Base-by-base conservation (phyloP, 2,329 filamentous ascomycete species). In the Fusarium sambucinum region DNA sequence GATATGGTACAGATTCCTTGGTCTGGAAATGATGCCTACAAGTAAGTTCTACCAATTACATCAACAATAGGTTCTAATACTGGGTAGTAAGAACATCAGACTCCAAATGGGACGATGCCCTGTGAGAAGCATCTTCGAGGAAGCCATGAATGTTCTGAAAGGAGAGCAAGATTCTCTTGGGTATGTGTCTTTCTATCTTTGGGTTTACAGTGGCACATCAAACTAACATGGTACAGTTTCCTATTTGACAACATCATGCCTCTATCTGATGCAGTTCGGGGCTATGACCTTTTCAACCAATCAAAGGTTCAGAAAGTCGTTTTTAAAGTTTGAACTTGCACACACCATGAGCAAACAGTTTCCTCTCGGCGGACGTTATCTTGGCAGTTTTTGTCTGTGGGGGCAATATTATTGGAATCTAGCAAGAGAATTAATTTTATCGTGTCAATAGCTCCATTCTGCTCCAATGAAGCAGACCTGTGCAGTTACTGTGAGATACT, bases 51-150 rank as follows among this genome's bases (percentile, higher is more conserved):
- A 14, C 3, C 12, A 42, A 4, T 13, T 17, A 41, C 6, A 13
- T 50, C 21, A 7, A 6, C 2, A 5, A 19, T 6, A 66, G 2
- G 12, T 4, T 3, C 75, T 72, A 76, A 71, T 27, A 32, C 54
- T 54, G 1, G 29, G 68, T 69, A 86, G 87, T 41, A 94, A 94
- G 78, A 94, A 94, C 65, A 70, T 94, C 52, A 87, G 85, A 30
- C 72, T 93, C n/a, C 90, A 92, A 76, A 93, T 93, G 89, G 91
- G 92, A 5, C 84, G 92, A 51, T 94, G 91, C 74, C 91, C 91
- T 3, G 91, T 94, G 10, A 84, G 90, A 56, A 90, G 88, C 21
- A 86, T 93, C 55, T 92, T 92, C 69, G 80, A 85, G 12, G 84
- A 90, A 53, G 88, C 91, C 5, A 80, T 93, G 45, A 82, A 85